Evolutionary conservation across 306 rosid genomes (phyloP).

Genomic region (Cucumis melo): DNA sequence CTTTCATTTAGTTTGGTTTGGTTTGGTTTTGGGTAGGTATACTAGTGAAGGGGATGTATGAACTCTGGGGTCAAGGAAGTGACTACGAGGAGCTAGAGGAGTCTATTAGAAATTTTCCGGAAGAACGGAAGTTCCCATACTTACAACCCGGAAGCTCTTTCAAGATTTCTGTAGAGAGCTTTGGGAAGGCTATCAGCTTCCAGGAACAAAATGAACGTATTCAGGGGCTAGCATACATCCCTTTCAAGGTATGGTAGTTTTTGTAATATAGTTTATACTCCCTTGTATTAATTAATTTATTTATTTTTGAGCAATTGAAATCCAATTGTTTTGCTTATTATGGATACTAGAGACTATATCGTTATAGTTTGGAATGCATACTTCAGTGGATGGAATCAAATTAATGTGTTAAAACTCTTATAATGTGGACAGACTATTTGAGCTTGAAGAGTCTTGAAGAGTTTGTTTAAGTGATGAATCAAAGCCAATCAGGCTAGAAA

Average conservation of each 20-base stretch:
- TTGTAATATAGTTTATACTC: not conserved
- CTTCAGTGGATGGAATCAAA: not conserved
- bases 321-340: not conserved
- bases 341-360: not conserved
- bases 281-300: not conserved
- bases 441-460: not conserved
- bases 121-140: constrained; percentile 60
- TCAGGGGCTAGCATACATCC: constrained; percentile 51
- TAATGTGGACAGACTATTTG: not conserved
- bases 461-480: not conserved
- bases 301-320: not conserved
- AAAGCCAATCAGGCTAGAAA: not conserved
- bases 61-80: constrained; percentile 86
- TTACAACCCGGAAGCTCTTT: constrained; percentile 58
- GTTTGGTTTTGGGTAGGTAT: constrained; percentile 35
- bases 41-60: constrained; percentile 93
- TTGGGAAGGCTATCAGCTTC: constrained; percentile 66
- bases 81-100: constrained; percentile 62
- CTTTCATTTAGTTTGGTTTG: not conserved
- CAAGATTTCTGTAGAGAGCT: constrained; percentile 67
- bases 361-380: not conserved
- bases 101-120: constrained; percentile 46
- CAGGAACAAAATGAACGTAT: constrained; percentile 66
- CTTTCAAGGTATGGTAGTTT: constrained; percentile 54
- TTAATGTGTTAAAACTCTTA: not conserved